Evolutionary conservation across 257 asterid genomes (phyloP).

Genomic region (Asclepias syriaca): DNA sequence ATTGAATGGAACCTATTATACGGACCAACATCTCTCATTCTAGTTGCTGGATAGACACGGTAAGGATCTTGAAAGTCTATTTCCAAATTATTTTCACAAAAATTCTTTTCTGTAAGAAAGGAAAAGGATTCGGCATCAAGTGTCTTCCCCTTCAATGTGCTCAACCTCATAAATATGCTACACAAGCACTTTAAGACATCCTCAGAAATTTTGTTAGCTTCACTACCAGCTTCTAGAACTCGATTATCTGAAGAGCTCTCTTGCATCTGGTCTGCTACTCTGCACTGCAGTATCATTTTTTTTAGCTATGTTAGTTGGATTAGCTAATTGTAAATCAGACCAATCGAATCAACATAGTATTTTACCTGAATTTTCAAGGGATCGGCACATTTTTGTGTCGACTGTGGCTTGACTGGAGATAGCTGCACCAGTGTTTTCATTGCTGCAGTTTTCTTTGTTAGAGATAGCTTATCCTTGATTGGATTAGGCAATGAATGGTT

Average conservation of each 20-base stretch:
- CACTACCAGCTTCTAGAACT: constrained; percentile 35
- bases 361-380: constrained; percentile 45
- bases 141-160: constrained; percentile 55
- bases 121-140: constrained; percentile 42
- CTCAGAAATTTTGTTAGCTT: constrained; percentile 54
- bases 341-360: not conserved
- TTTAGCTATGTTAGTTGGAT: constrained; percentile 13
- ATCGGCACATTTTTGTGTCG: constrained; percentile 27
- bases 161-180: constrained; percentile 52
- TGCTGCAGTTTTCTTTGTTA: constrained; percentile 23
- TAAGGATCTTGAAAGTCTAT: constrained; percentile 55
- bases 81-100: constrained; percentile 21
- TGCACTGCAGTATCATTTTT: constrained; percentile 46
- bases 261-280: constrained; percentile 50
- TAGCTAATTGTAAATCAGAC: not conserved
- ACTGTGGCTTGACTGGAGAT: constrained; percentile 31
- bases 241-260: constrained; percentile 53
- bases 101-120: constrained; percentile 25
- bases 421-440: constrained; percentile 21
- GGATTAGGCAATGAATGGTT: constrained; percentile 24
- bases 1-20: constrained; percentile 39
- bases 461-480: constrained; percentile 22
- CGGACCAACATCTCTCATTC: constrained; percentile 44
- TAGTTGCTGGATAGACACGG: constrained; percentile 22
- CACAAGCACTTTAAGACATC: constrained; percentile 66